Evolutionary conservation across 495 filamentous ascomycete genomes (phyloP), one percentile per base, ranked within the genome.

Genomic region (Penicillium pulvis): DNA sequence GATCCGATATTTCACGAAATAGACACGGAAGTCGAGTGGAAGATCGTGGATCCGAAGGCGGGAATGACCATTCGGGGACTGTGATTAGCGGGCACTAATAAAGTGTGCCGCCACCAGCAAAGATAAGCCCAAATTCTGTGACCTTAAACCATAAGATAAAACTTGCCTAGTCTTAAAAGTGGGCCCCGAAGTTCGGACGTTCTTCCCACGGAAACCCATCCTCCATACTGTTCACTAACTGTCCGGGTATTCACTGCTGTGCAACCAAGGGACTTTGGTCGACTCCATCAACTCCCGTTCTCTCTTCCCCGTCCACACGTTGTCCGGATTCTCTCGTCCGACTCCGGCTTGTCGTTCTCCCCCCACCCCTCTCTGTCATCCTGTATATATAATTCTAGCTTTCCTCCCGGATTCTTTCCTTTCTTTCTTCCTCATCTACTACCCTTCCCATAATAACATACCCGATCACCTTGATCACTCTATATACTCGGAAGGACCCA

Each of bases 101-200:
- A 20, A 47, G 23, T 47, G 20, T 47, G 45, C 45, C 45, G 63
- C 65, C 66, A 65, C 71, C 64, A 53, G 55, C 48, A 61, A 43
- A 72, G 71, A 76, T 75, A 76, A 76, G 64, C 55, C 46, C 26
- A 72, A 60, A 63, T 43, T 55, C 66, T 75, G 72, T 77, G 74
- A 77, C 74, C 65, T 68, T 61, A 77, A 74, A 60, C 42, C 58
- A 75, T 75, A 68, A 71, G 70, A 67, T 74, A 75, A 76, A 59
- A 67, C 57, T 46, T 16, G 7, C 9, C 53, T 20, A 7, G 33
- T 9, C 10, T 17, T 7, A 41, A 23, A 23, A 41, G 51, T 59
- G 61, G 49, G 53, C 59, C 72, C 74, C 74, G 71, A 75, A 71
- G 43, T 72, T 77, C 74, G 74, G 74, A 65, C 74, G 45, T 56